Conservation (phyloP, 2,329 filamentous ascomycete species). For the Cladosporium sphaerospermum region DNA sequence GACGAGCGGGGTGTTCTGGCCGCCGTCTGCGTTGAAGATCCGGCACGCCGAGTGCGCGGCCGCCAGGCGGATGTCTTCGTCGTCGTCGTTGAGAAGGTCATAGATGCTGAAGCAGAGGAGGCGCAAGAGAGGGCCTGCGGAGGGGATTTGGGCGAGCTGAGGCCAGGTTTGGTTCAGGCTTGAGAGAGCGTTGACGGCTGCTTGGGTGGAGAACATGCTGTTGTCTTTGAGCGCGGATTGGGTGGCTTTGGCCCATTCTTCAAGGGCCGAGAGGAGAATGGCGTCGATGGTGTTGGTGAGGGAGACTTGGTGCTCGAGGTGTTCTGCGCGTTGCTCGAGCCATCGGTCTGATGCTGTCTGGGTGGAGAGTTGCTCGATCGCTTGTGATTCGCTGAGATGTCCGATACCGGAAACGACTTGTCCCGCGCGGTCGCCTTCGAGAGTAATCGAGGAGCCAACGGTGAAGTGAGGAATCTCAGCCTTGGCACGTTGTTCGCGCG, state of each 20-base stretch:
- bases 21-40: constrained; percentile 34
- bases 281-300: background rate
- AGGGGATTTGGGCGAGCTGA: background rate
- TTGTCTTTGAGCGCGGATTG: constrained; percentile 18
- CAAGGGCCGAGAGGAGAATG: background rate
- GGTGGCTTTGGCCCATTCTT: constrained; percentile 14
- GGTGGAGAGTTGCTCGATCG: background rate
- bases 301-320: constrained; percentile 1
- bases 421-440: constrained; percentile 5
- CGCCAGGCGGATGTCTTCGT: constrained; percentile 73
- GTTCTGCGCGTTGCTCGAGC: constrained; percentile 2
- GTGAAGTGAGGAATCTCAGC: background rate
- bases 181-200: constrained; percentile 21
- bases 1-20: constrained; percentile 31
- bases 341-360: constrained; percentile 10
- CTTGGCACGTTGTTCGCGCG: background rate
- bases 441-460: background rate
- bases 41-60: constrained; percentile 48
- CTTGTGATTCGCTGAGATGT: background rate
- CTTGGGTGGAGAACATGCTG: constrained; percentile 24
- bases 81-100: constrained; percentile 78
- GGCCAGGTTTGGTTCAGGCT: constrained; percentile 18
- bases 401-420: background rate
- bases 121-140: constrained; percentile 1
- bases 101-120: constrained; percentile 62